Evolutionary conservation across 257 asterid genomes (phyloP).

Genomic region (Petunia axillaris): DNA sequence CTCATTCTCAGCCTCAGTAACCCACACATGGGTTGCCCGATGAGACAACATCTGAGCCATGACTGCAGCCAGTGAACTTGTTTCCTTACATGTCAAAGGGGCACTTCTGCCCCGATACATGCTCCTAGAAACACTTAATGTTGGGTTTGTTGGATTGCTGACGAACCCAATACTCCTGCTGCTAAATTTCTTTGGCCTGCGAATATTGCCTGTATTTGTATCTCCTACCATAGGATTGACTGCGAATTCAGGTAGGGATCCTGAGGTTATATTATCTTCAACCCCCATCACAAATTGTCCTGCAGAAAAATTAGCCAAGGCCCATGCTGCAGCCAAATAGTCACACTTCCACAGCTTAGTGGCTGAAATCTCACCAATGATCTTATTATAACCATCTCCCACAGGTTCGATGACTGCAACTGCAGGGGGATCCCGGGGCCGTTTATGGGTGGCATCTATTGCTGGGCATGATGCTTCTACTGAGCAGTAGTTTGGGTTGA

Average conservation of each 20-base stretch:
- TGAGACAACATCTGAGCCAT: slow-evolving; percentile 99
- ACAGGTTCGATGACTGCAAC: slow-evolving; percentile 82
- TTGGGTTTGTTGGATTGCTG: slow-evolving; percentile 48
- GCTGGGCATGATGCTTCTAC: slow-evolving; percentile 76
- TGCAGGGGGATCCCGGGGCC: slow-evolving; percentile 75
- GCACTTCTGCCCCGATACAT: slow-evolving; percentile 93
- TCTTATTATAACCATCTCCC: slow-evolving; percentile 57
- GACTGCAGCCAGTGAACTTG: slow-evolving; percentile 89
- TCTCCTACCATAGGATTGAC: slow-evolving; percentile 37
- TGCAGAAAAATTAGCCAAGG: slow-evolving; percentile 83
- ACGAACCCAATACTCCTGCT: slow-evolving; percentile 84
- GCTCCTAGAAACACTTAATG: slow-evolving; percentile 62
- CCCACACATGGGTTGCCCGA: slow-evolving; percentile 95
- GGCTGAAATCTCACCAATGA: slow-evolving; percentile 88
- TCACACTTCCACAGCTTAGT: slow-evolving; percentile 92
- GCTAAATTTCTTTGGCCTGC: slow-evolving; percentile 59
- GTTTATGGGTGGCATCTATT: slow-evolving; percentile 55
- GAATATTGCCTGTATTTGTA: slow-evolving; percentile 39
- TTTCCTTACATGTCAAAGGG: slow-evolving; percentile 80
- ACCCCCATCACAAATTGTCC: slow-evolving; percentile 94
- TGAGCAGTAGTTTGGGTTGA: slow-evolving; percentile 66
- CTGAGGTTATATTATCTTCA: slow-evolving; percentile 61
- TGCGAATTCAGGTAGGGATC: slow-evolving; percentile 47
- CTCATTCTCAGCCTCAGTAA: slow-evolving; percentile 76
- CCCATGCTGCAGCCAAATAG: slow-evolving; percentile 85